Evolutionary conservation across 495 filamentous ascomycete species (phyloP).

Genomic region (Penicillium antarcticum): DNA sequence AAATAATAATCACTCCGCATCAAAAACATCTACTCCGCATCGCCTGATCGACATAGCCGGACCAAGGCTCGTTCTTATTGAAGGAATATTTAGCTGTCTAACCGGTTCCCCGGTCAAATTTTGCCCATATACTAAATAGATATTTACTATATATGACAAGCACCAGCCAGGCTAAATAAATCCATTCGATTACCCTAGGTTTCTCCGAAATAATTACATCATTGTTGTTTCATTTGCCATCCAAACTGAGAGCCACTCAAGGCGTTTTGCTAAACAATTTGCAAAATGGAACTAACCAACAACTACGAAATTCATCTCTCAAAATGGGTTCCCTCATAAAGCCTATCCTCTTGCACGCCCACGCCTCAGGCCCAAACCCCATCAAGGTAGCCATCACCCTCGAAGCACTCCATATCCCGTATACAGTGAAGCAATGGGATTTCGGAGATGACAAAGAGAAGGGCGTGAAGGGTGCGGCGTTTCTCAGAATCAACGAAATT

Average conservation of each 20-base stretch:
- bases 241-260: neutral
- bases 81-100: conserved; percentile 5
- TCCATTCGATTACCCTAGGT: neutral
- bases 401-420: conserved; percentile 71
- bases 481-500: conserved; percentile 81
- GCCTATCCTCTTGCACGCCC: conserved; percentile 35
- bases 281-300: neutral
- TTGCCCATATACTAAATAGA: too few species aligned
- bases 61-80: neutral
- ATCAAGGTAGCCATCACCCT: conserved; percentile 73
- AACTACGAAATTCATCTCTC: neutral
- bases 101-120: neutral
- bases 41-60: neutral
- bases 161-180: conserved; percentile 4
- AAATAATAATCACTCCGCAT: neutral
- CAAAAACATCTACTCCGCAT: neutral
- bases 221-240: conserved; percentile 11
- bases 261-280: neutral
- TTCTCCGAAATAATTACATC: conserved; percentile 15
- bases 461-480: conserved; percentile 64
- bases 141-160: neutral
- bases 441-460: conserved; percentile 47
- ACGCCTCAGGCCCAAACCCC: conserved; percentile 40
- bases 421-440: conserved; percentile 58
- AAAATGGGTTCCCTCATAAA: conserved; percentile 23